phyloP scores from a whole-genome alignment of 129 eudicot species.

The Arctium lappa region DNA sequence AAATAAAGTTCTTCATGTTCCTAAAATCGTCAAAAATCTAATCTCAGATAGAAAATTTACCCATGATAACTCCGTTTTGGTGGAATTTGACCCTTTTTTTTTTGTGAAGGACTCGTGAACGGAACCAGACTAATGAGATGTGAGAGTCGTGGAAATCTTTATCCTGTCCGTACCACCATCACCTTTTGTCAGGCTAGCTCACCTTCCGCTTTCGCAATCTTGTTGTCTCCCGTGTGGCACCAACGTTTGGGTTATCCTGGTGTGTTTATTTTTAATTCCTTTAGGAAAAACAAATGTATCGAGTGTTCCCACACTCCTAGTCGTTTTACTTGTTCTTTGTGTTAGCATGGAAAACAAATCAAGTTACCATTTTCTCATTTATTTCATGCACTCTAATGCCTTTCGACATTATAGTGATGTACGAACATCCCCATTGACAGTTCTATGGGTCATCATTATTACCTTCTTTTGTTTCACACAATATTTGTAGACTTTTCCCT shows the following conservation, averaged over 20 bases:
- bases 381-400: not conserved
- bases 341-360: not conserved
- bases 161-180: not conserved
- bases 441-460: not conserved
- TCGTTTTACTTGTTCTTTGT: not conserved
- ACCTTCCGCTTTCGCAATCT: not conserved
- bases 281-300: not conserved
- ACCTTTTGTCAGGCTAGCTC: not conserved
- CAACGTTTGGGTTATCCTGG: not conserved
- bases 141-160: not conserved
- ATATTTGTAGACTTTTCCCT: not conserved
- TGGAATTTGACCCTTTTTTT: not conserved
- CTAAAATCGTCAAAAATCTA: not conserved
- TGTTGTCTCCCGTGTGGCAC: not conserved
- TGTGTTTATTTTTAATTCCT: not conserved
- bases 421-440: not conserved
- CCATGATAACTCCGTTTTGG: not conserved
- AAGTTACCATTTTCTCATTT: not conserved
- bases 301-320: not conserved
- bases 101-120: not conserved
- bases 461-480: not conserved
- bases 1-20: not conserved
- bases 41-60: not conserved
- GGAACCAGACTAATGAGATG: not conserved
- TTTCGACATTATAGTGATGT: not conserved